Evolutionary conservation across 2,329 filamentous ascomycete genomes (phyloP).

Genomic region (Penicillium brevicompactum): DNA sequence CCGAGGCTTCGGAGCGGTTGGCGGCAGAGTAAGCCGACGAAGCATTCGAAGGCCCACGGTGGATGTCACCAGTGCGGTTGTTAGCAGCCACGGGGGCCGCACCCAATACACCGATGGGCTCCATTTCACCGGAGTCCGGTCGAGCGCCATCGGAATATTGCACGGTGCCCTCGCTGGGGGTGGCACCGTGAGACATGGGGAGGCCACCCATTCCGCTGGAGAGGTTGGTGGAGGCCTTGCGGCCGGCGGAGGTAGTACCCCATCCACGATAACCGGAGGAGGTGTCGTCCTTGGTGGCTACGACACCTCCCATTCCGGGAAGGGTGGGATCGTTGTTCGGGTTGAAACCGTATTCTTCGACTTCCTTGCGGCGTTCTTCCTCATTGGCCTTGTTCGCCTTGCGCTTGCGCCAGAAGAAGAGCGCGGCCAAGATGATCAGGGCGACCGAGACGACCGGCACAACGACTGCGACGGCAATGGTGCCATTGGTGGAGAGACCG

Average conservation of each 20-base stretch:
- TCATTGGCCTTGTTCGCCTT: slow-evolving; percentile 83
- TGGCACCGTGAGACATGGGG: slow-evolving; percentile 66
- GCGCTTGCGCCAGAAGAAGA: slow-evolving; percentile 86
- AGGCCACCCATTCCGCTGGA: slow-evolving; percentile 68
- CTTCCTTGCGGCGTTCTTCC: slow-evolving; percentile 89
- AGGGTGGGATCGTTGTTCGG: slow-evolving; percentile 93
- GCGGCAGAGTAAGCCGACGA: slow-evolving; percentile 92
- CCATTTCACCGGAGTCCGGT: slow-evolving; percentile 67
- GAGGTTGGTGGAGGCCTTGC: slow-evolving; percentile 86
- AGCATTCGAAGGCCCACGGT: slow-evolving; percentile 89
- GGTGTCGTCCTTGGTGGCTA: slow-evolving; percentile 69
- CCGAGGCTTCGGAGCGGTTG: slow-evolving; percentile 68
- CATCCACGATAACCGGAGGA: slow-evolving; percentile 88
- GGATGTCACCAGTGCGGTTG: slow-evolving; percentile 70
- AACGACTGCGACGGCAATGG: slow-evolving; percentile 89
- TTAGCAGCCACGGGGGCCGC: slow-evolving; percentile 64
- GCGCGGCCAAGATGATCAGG: slow-evolving; percentile 71
- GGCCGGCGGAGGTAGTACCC: slow-evolving; percentile 76
- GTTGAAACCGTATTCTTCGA: slow-evolving; percentile 96
- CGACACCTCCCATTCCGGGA: slow-evolving; percentile 54
- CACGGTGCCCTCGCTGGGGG: slow-evolving; percentile 64
- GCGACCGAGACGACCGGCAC: slow-evolving; percentile 89
- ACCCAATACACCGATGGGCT: slow-evolving; percentile 81
- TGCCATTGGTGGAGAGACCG: slow-evolving; percentile 57
- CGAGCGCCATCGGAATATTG: slow-evolving; percentile 64